Base-by-base conservation (phyloP, 2,329 filamentous ascomycete genomes). In the Aspergillus transmontanensis region DNA sequence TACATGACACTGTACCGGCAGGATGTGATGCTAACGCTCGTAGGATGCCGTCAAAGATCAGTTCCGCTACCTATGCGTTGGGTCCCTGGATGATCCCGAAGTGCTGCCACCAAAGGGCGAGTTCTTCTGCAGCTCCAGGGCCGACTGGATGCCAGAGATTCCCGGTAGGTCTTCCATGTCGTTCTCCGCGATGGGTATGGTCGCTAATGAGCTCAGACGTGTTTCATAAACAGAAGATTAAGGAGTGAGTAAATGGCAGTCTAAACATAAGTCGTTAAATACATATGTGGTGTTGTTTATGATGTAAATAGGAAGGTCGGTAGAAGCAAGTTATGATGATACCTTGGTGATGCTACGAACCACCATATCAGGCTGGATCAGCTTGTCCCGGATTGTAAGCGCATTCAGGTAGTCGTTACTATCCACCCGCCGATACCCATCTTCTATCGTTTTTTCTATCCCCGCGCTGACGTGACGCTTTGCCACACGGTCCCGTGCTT, bases 81-180 rank as follows among this genome's bases (percentile, higher is more conserved):
- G 84, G 1, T 83, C 83, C 0, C 72, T 86, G 4, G 83, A 86
- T 61, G 76, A 84, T 23, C 81, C 80, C 0, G 81, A 82, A 16
- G 76, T 73, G 57, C 70, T 86, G 11, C 81, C 82, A 6, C 84
- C 84, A 0, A 85, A 85, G 67, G 84, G 83, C 0, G 84, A 86
- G 65, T 86, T 86, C 73, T 86, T 85, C 66, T 85, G 83, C 70
- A 83, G 78, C 58, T 70, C 76, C 45, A 74, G 82, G 61, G 75
- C 79, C 6, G 72, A 67, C 1, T 86, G 84, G 84, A 85, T 85
- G 81, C 82, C 82, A 3, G 79, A 82, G 68, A 75, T 84, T 56
- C 76, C 76, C 45, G 75, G 81, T 82, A 68, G 66, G 79, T 70
- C 46, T n/a, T 10, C n/a, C 4, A n/a, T 41, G 30, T 32, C 11